These are phyloP conservation scores for Boletus fagicola DNA, from an alignment of 768 basidiomycete species.

Conservation along the genomic window DNA sequence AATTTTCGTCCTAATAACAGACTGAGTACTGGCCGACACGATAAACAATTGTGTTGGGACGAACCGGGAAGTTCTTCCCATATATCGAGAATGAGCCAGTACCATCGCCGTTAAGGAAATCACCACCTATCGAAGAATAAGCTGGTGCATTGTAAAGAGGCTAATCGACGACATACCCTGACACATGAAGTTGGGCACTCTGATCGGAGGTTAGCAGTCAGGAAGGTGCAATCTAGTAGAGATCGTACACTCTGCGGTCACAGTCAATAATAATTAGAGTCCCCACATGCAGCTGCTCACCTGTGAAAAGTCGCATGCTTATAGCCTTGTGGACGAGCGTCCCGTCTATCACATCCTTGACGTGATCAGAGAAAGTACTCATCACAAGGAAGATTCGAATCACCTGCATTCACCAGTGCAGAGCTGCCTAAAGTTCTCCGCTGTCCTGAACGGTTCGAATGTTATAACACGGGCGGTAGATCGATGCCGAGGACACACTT, in stretches of 20 bases:
- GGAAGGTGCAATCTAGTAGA: constrained; percentile 1
- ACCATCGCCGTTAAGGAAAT: constrained; percentile 92
- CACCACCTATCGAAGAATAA: constrained; percentile 60
- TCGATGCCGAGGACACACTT: constrained; percentile 53
- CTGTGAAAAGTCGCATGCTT: constrained; percentile 91
- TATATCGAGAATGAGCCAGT: constrained; percentile 98
- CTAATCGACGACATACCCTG: constrained; percentile 53
- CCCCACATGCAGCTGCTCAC: constrained; percentile 41
- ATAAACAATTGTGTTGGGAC: constrained; percentile 16
- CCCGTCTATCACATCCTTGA: constrained; percentile 33
- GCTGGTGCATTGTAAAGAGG: neutral
- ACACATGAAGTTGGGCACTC: constrained; percentile 94
- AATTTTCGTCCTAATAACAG: constrained; percentile 82
- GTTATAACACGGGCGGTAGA: constrained; percentile 3
- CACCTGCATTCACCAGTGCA: constrained; percentile 97
- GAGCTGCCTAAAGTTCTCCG: constrained; percentile 96
- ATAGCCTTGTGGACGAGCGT: constrained; percentile 86
- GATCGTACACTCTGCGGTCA: constrained; percentile 62
- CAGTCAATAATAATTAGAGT: constrained; percentile 11
- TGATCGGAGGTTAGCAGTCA: constrained; percentile 30
- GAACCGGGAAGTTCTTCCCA: constrained; percentile 87
- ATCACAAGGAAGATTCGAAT: constrained; percentile 14
- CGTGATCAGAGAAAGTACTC: constrained; percentile 9
- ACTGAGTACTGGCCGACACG: neutral
- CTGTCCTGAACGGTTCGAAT: constrained; percentile 67